Base-by-base conservation (phyloP, 2,329 filamentous ascomycete species). In the Orbilia oligospora region DNA sequence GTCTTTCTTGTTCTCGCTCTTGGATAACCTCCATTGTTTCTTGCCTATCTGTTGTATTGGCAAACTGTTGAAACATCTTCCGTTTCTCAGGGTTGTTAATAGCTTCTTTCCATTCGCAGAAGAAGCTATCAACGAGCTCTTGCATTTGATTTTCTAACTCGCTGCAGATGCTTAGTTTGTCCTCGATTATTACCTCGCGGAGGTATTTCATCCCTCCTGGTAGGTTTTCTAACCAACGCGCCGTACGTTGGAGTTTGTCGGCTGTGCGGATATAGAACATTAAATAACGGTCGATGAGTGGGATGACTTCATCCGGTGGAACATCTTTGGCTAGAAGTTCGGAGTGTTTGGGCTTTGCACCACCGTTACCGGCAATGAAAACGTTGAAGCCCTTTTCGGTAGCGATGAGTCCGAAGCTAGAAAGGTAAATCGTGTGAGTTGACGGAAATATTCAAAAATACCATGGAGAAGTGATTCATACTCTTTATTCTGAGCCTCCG, bases 191-290 rank as follows among this genome's bases (percentile, higher is more conserved):
- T 2, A 97, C 94, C 82, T 94, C 90, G 66, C 90, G 90, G 0
- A 97, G 89, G 83, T 97, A 97, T 76, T 89, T 88, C 85, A 97
- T 91, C 0, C 94, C 94, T 5, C 93, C 94, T 0, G 94, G 93
- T 0, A 97, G 88, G 66, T 88, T 89, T 84, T 97, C 94, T 44
- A 97, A 87, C 94, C 94, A 97, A 24, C 93, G 89, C 0, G 94
- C 94, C 27, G 94, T 97, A 63, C 94, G 89, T 84, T 97, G 93
- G 0, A 97, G 89, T 83, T 92, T 94, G 86, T 97, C 94, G 53
- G 93, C 94, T 0, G 94, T 97, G 81, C 93, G 92, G 82, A 97
- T 96, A 85, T 97, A 97, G 87, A 97, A 95, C 85, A 94, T 93
- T 24, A 97, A 88, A 83, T 96, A 97, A 53, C 94, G 91, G 84